Percentiles rank a stretch among this genome's conserved stretches.
Evolutionary conservation across 352 stramenopile genomes (phyloP).

Genomic region (Pythium rishiriense): DNA sequence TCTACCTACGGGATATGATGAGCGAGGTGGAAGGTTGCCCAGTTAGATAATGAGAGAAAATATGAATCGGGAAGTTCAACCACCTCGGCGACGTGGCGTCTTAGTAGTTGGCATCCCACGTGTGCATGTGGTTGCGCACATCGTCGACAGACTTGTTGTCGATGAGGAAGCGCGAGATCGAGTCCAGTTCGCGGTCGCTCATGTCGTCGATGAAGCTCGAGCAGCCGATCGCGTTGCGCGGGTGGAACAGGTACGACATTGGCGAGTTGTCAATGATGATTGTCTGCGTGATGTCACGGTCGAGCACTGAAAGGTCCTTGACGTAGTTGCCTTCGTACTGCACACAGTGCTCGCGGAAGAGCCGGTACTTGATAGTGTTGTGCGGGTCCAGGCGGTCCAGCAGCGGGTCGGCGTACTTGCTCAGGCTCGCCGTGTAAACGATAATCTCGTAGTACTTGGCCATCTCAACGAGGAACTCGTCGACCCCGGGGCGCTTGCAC

Average conservation of each 20-base stretch:
- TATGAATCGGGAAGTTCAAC: neutral
- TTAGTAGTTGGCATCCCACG: constrained; percentile 70
- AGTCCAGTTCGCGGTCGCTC: constrained; percentile 88
- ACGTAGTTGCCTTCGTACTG: constrained; percentile 96
- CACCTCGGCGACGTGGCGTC: neutral
- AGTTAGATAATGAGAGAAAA: neutral
- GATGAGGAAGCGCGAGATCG: constrained; percentile 68
- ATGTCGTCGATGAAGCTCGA: constrained; percentile 92
- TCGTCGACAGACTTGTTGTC: constrained; percentile 54
- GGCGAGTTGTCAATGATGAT: constrained; percentile 99
- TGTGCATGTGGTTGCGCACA: constrained; percentile 70
- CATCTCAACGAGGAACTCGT: constrained; percentile 96
- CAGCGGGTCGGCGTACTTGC: constrained; percentile 97
- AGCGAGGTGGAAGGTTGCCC: neutral
- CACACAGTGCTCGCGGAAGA: constrained; percentile 95
- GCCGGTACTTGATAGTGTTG: constrained; percentile 84
- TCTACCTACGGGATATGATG: constrained; percentile 3
- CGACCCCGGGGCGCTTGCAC: constrained; percentile 90
- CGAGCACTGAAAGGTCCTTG: constrained; percentile 96
- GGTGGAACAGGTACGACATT: constrained; percentile 98
- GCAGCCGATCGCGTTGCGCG: constrained; percentile 79
- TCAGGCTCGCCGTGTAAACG: constrained; percentile 97
- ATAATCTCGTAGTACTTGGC: constrained; percentile 98
- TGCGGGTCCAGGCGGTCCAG: constrained; percentile 95
- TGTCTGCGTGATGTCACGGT: constrained; percentile 90